phyloP scores from a whole-genome alignment of 805 yeast genomes.

The Metschnikowia peoriensis region DNA sequence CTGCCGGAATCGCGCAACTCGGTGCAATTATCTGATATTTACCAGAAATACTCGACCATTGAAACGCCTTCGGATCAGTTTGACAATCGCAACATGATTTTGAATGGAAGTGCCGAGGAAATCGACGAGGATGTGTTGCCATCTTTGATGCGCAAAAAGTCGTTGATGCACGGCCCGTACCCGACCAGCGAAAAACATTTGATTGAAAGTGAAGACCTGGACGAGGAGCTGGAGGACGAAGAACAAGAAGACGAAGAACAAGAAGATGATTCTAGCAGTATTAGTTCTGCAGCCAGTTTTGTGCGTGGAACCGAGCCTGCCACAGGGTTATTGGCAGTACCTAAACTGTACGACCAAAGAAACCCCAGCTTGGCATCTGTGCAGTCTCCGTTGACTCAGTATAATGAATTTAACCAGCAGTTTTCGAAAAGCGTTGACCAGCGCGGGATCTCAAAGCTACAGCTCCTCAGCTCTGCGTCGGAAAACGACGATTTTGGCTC shows the following conservation, averaged over 20 bases:
- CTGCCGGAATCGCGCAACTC: slow-evolving; percentile 26
- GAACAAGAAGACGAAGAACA: slow-evolving; percentile 10
- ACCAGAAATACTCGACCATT: slow-evolving; percentile 41
- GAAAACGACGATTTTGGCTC: background rate
- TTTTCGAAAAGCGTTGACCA: slow-evolving; percentile 27
- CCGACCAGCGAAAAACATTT: slow-evolving; percentile 39
- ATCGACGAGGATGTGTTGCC: slow-evolving; percentile 37
- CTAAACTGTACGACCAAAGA: slow-evolving; percentile 25
- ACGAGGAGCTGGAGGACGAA: slow-evolving; percentile 21
- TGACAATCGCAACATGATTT: slow-evolving; percentile 33
- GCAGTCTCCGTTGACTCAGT: slow-evolving; percentile 44
- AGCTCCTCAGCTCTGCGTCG: slow-evolving; percentile 19
- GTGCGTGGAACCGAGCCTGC: background rate
- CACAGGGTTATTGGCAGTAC: slow-evolving; percentile 22
- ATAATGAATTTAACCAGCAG: slow-evolving; percentile 40
- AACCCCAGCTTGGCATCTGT: slow-evolving; percentile 38
- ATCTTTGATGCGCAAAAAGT: slow-evolving; percentile 26
- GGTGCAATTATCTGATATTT: slow-evolving; percentile 42
- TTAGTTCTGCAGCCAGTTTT: background rate
- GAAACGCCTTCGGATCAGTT: slow-evolving; percentile 42
- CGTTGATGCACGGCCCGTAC: slow-evolving; percentile 29
- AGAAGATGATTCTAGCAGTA: too few relatives aligned
- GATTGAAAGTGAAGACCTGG: slow-evolving; percentile 24
- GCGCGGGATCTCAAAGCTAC: slow-evolving; percentile 10
- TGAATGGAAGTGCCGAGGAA: slow-evolving; percentile 37